A percentile compares a stretch with the other conserved stretches of the same genome.
Conservation (phyloP, 768 basidiomycete genomes). For the Chalciporus pseudorubinellus region DNA sequence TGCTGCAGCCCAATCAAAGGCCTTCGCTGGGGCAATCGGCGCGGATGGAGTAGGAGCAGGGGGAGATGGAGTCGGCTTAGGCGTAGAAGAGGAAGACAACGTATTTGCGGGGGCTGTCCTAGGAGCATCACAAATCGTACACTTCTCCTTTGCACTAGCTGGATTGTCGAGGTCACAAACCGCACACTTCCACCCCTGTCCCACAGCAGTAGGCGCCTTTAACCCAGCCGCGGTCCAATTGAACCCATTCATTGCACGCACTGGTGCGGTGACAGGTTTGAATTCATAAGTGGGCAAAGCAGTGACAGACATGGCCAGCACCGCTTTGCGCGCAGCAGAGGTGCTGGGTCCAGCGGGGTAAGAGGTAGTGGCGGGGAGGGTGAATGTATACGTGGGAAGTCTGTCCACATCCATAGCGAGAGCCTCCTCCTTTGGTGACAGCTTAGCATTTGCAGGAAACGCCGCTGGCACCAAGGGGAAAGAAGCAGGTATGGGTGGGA, state of each 20-base stretch:
- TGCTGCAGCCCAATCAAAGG: slow-evolving; percentile 41
- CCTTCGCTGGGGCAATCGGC: slow-evolving; percentile 10
- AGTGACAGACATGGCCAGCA: slow-evolving; percentile 36
- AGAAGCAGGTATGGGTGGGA: slow-evolving; percentile 21
- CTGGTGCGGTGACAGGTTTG: slow-evolving; percentile 14
- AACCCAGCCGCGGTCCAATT: slow-evolving; percentile 63
- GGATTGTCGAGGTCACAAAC: slow-evolving; percentile 47
- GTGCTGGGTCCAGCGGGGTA: slow-evolving; percentile 21
- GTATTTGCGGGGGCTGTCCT: slow-evolving; percentile 23
- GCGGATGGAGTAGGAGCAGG: background rate
- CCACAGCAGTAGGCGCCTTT: slow-evolving; percentile 38
- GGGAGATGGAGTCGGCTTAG: background rate
- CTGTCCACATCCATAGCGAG: slow-evolving; percentile 28
- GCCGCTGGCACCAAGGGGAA: background rate
- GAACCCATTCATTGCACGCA: slow-evolving; percentile 40
- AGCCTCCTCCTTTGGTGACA: slow-evolving; percentile 29
- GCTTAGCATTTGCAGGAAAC: slow-evolving; percentile 18
- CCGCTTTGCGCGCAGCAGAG: slow-evolving; percentile 33
- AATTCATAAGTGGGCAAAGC: slow-evolving; percentile 49
- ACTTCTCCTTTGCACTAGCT: slow-evolving; percentile 39
- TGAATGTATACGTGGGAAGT: slow-evolving; percentile 37
- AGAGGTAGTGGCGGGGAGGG: slow-evolving; percentile 10
- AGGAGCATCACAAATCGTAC: slow-evolving; percentile 43
- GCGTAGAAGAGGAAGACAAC: slow-evolving; percentile 10
- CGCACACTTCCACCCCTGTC: slow-evolving; percentile 54